Conservation (phyloP, 2,329 filamentous ascomycete species). For the Aspergillus candidus region DNA sequence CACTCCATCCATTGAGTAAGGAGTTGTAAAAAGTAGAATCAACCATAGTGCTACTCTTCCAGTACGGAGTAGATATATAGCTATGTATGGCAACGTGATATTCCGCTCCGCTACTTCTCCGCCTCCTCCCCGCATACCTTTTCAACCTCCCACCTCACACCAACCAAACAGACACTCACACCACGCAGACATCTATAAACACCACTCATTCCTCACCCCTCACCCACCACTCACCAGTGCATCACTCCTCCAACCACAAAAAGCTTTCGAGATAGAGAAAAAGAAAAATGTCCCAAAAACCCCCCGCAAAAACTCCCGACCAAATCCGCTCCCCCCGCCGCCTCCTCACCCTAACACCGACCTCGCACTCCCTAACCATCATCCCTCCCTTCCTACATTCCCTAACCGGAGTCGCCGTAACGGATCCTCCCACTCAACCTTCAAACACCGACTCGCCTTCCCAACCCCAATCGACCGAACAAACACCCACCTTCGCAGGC, state of each 20-base stretch:
- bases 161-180: background rate
- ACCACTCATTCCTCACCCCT: background rate
- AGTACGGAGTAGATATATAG: too few relatives aligned
- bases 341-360: conserved; percentile 37
- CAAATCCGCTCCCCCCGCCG: conserved; percentile 36
- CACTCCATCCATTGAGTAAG: too few relatives aligned
- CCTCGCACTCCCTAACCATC: conserved; percentile 28
- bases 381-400: conserved; percentile 34
- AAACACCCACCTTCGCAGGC: conserved; percentile 35
- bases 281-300: conserved; percentile 1
- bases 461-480: conserved; percentile 8
- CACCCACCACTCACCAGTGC: background rate
- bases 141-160: too few relatives aligned
- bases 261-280: background rate
- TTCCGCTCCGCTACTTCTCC: too few relatives aligned
- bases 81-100: too few relatives aligned
- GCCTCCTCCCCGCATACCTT: too few relatives aligned
- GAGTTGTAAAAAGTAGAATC: too few relatives aligned
- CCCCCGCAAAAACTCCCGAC: conserved; percentile 3
- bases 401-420: conserved; percentile 30
- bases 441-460: background rate
- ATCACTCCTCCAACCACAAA: background rate
- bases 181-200: conserved; percentile 4
- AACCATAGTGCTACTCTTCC: too few relatives aligned
- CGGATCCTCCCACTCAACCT: conserved; percentile 14